Percentiles rank a stretch among this genome's conserved stretches.
Conservation (phyloP, 2,329 filamentous ascomycete species). For the Sclerotinia trifoliorum region DNA sequence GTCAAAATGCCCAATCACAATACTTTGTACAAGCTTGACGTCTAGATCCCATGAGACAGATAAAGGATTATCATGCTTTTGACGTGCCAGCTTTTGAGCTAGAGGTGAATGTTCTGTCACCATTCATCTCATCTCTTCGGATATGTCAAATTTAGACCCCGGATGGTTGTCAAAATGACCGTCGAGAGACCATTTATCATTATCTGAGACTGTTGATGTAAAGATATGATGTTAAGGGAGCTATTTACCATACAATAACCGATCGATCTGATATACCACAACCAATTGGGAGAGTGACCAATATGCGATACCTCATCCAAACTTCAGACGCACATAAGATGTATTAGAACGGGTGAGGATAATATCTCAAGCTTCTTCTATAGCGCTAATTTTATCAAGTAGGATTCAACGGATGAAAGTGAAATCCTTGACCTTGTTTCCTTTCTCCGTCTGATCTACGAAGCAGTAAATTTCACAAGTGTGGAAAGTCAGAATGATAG, state of each 20-base stretch:
- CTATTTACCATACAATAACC: not conserved
- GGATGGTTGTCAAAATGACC: not conserved
- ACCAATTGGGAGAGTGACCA: not conserved
- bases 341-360: not conserved
- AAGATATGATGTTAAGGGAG: not conserved
- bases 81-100: not conserved
- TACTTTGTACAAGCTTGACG: not conserved
- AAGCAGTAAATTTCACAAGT: not conserved
- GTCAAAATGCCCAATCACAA: not conserved
- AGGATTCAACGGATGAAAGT: slow-evolving; percentile 8
- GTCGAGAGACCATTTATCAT: not conserved
- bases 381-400: not conserved
- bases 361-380: not conserved
- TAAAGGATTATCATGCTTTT: not conserved
- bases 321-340: not conserved
- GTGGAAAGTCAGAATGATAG: not conserved
- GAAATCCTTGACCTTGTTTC: not conserved
- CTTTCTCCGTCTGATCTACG: not conserved
- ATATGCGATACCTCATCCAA: not conserved
- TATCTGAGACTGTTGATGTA: not conserved
- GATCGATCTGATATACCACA: not conserved
- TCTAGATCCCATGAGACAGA: not conserved
- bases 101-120: not conserved
- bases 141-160: not conserved
- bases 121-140: slow-evolving; percentile 10